Evolutionary conservation across 2,329 filamentous ascomycete genomes (phyloP).

Genomic region (Colletotrichum incanum): DNA sequence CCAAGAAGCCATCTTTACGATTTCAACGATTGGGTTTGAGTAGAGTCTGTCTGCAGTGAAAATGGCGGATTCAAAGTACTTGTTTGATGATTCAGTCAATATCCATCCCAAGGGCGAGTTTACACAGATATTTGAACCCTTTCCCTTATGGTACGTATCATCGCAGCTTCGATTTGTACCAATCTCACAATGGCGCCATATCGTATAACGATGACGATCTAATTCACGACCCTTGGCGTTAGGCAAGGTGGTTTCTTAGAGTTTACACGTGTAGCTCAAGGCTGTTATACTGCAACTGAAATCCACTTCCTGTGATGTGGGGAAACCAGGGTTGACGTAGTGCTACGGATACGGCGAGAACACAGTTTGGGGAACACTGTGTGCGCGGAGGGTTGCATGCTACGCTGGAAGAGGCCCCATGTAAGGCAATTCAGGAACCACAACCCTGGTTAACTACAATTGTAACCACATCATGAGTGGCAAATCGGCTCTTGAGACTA

Average conservation of each 20-base stretch:
- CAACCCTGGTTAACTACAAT: not conserved
- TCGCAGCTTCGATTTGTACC: not conserved
- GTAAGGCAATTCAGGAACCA: not conserved
- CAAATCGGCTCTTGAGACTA: too few species aligned
- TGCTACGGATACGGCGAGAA: not conserved
- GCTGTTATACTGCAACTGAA: not conserved
- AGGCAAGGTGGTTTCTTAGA: not conserved
- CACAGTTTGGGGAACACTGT: not conserved
- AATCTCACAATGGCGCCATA: not conserved
- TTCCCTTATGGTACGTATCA: not conserved
- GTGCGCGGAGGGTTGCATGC: not conserved
- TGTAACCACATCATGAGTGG: not conserved
- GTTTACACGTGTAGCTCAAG: not conserved
- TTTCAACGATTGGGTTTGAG: not conserved
- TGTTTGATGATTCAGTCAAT: not conserved
- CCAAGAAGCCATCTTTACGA: not conserved
- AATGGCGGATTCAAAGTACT: too few species aligned
- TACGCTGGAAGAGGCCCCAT: not conserved
- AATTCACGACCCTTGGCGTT: not conserved
- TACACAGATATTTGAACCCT: too few species aligned
- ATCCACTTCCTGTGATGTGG: not conserved
- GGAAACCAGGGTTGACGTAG: not conserved
- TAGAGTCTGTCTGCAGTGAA: not conserved
- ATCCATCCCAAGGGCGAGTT: too few species aligned
- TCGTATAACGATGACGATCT: not conserved